These are phyloP conservation scores for Colletotrichum gigasporum DNA, from an alignment of 2,329 filamentous ascomycete species.

Conservation along the genomic window DNA sequence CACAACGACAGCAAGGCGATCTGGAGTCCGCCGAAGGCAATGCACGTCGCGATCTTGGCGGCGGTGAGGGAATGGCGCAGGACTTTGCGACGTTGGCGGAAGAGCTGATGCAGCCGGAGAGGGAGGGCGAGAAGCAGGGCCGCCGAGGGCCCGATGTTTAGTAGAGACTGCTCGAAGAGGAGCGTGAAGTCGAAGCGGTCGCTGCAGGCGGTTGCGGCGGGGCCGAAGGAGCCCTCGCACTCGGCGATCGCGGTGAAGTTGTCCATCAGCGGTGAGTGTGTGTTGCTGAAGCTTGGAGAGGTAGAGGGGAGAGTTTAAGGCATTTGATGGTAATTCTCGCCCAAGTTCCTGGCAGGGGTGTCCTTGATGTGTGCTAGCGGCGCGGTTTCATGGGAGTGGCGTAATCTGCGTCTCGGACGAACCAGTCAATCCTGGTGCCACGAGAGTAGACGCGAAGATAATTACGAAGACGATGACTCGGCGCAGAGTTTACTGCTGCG, in stretches of 20 bases:
- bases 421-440: neutral
- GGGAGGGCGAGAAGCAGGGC: constrained; percentile 43
- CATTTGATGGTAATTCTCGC: neutral
- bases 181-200: constrained; percentile 60
- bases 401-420: neutral
- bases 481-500: no score
- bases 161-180: constrained; percentile 52
- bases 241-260: constrained; percentile 16
- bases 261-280: neutral
- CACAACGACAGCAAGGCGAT: constrained; percentile 39
- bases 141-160: constrained; percentile 42
- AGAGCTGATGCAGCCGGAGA: constrained; percentile 40
- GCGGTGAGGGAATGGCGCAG: constrained; percentile 35
- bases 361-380: neutral
- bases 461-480: neutral
- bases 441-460: neutral
- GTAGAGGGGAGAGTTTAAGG: neutral
- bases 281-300: no score
- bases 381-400: neutral
- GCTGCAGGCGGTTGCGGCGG: constrained; percentile 40
- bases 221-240: constrained; percentile 36
- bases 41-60: constrained; percentile 10
- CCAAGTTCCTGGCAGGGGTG: neutral
- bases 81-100: constrained; percentile 38
- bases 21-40: constrained; percentile 33